Evolutionary conservation across 768 basidiomycete genomes (phyloP).

Genomic region (Pleurotus giganteus): DNA sequence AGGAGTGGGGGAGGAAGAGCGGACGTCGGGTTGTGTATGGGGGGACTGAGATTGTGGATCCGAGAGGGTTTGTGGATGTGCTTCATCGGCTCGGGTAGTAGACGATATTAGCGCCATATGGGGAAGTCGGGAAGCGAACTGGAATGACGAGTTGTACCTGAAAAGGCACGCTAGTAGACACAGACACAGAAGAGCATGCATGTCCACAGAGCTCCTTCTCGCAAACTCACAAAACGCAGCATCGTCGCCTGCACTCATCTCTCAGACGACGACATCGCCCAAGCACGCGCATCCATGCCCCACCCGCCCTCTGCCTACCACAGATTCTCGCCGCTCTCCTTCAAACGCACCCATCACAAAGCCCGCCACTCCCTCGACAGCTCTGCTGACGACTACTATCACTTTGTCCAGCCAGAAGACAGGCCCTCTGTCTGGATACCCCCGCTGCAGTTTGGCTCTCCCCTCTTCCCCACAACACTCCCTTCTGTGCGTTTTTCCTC

Average conservation of each 20-base stretch:
- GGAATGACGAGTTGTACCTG: no score
- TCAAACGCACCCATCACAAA: no score
- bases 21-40: slow-evolving; percentile 92
- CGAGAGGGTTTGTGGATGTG: slow-evolving; percentile 76
- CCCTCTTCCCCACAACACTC: not conserved
- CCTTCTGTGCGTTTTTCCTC: not conserved
- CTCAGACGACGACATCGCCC: not conserved
- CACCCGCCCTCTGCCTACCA: not conserved
- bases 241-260: not conserved
- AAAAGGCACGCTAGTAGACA: not conserved
- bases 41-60: slow-evolving; percentile 92
- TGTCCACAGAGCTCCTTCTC: not conserved
- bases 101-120: not conserved
- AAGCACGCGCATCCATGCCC: not conserved
- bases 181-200: not conserved
- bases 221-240: not conserved
- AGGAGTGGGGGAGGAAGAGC: slow-evolving; percentile 85
- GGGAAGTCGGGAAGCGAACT: not conserved
- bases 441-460: not conserved
- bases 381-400: not conserved
- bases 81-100: slow-evolving; percentile 57
- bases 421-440: not conserved
- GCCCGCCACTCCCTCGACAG: not conserved
- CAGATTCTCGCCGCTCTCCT: no score
- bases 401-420: no score